phyloP scores from a whole-genome alignment of 2,329 filamentous ascomycete species.

The Moelleriella libera region DNA sequence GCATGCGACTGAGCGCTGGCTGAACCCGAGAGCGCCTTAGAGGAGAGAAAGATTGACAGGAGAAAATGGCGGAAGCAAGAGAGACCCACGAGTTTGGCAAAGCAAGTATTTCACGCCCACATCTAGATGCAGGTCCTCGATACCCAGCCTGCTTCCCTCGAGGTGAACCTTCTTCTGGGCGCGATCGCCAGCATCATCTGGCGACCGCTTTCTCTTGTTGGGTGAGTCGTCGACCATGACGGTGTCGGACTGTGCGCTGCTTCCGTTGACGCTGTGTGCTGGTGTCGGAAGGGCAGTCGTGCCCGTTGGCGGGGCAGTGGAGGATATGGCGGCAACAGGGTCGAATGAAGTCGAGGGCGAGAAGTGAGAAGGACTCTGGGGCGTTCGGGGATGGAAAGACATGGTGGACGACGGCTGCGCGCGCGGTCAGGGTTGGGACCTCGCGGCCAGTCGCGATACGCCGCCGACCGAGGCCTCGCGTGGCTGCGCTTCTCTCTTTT shows the following conservation, averaged over 20 bases:
- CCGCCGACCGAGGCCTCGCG: slow-evolving; percentile 15
- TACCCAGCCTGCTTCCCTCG: slow-evolving; percentile 46
- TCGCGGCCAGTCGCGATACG: slow-evolving; percentile 17
- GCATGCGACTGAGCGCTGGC: too few species aligned
- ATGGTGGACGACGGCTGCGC: slow-evolving; percentile 31
- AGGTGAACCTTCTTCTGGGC: slow-evolving; percentile 48
- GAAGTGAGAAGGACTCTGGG: slow-evolving; percentile 51
- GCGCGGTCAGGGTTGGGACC: slow-evolving; percentile 6
- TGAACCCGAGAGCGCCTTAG: too few species aligned
- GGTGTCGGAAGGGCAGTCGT: slow-evolving; percentile 42
- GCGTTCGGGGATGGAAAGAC: slow-evolving; percentile 54
- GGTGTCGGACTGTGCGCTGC: slow-evolving; percentile 28
- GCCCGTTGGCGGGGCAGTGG: slow-evolving; percentile 29
- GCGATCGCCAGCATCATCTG: slow-evolving; percentile 41
- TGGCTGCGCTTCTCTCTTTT: slow-evolving; percentile 15
- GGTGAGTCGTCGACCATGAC: slow-evolving; percentile 37
- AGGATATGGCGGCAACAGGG: slow-evolving; percentile 33
- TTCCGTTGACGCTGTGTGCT: slow-evolving; percentile 48
- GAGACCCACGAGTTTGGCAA: slow-evolving; percentile 52
- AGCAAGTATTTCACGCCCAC: slow-evolving; percentile 54
- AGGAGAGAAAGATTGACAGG: slow-evolving; percentile 10
- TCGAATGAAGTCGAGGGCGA: slow-evolving; percentile 41
- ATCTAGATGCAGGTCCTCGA: slow-evolving; percentile 51
- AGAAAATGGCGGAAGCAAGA: slow-evolving; percentile 25
- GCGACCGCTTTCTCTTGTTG: slow-evolving; percentile 47